Percentiles rank a stretch among this genome's conserved stretches.
These are phyloP conservation scores for Suhomyces choctaworum DNA, from an alignment of 1,139 yeast genomes.

Conservation along the genomic window DNA sequence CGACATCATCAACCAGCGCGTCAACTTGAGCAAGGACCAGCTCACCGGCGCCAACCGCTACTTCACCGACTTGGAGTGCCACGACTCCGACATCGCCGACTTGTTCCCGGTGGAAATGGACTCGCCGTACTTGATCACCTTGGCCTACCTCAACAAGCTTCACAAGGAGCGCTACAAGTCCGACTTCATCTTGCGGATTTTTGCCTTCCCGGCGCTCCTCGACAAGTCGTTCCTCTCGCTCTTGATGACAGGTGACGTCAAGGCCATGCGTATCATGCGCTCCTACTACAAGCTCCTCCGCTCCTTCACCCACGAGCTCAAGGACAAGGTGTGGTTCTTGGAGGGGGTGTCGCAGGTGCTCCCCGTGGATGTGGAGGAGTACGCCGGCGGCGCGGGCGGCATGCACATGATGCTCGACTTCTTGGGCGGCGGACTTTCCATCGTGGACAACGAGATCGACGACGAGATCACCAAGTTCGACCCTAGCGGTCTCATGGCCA, in stretches of 20 bases:
- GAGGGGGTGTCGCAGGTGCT: conserved; percentile 88
- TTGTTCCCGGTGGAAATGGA: conserved; percentile 80
- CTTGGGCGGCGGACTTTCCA: conserved; percentile 69
- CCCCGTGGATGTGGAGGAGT: conserved; percentile 81
- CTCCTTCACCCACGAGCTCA: conserved; percentile 81
- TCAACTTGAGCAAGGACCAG: conserved; percentile 22
- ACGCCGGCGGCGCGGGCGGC: conserved; percentile 81
- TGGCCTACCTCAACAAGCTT: conserved; percentile 82
- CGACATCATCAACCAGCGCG: conserved; percentile 62
- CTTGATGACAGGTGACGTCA: conserved; percentile 78
- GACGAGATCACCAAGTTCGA: conserved; percentile 46
- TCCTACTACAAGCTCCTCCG: conserved; percentile 81
- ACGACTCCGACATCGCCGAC: conserved; percentile 82
- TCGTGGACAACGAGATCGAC: conserved; percentile 45
- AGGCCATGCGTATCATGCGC: conserved; percentile 87
- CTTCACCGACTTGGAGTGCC: conserved; percentile 71
- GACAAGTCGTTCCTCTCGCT: conserved; percentile 76
- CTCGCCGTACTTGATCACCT: conserved; percentile 82
- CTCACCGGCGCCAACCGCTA: conserved; percentile 26
- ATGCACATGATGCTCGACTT: conserved; percentile 90
- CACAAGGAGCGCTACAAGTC: conserved; percentile 80
- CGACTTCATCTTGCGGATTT: conserved; percentile 82
- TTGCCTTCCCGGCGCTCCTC: conserved; percentile 89
- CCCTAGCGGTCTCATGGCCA: conserved; percentile 37
- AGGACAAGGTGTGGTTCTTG: conserved; percentile 88